Evolutionary conservation across 345 rosid species (phyloP), one percentile per base, ranked within the genome.

Genomic region (Rubroshorea leprosula): DNA sequence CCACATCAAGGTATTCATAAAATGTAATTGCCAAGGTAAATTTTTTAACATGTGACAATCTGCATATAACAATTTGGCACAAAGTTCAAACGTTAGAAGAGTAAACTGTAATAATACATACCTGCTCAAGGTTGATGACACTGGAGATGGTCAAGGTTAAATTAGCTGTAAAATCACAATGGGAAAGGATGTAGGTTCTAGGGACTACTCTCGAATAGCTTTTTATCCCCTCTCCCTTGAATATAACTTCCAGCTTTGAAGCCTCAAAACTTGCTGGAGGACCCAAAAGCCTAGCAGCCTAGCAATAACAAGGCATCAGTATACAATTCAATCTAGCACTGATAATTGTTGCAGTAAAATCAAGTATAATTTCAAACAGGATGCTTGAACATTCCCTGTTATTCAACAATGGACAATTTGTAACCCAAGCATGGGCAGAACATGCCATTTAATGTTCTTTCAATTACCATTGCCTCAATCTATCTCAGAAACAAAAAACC

Each of bases 81-180:
- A n/a, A n/a, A n/a, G n/a, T n/a, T n/a, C n/a, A n/a, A n/a, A n/a
- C n/a, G n/a, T n/a, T n/a, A n/a, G n/a, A n/a, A n/a, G n/a, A n/a
- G n/a, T 16, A 58, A 63, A 20, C 38, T 13, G 23, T 24, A 54
- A 7, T 54, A 45, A 62, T 27, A 39, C 27, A 26, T 54, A 85
- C 92, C 86, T 86, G 98, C 63, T 91, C 85, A 21, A 84, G 70
- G 68, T 80, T 78, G 68, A 88, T 88, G 27, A 86, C 84, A 51
- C 73, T 84, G 66, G 95, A 83, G 68, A 91, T 78, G 57, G 89
- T 80, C 51, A 88, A 69, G 56, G 95, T 91, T 50, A 91, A 77
- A 68, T 91, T 78, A 64, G 96, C 95, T 3, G 96, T 91, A 73
- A 84, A 79, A 72, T 88, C 96, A 65, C 98, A 91, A 67, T 91